These are phyloP conservation scores for Hordeum vulgare DNA, from an alignment of 176 grass and related monocot genomes.

Conservation along the genomic window MorexV3_pseudomolecules_assembly NC_058520.1:462508822-462509321, in stretches of 20 bases:
- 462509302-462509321: slow-evolving; percentile 45
- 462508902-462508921: not conserved
- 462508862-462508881: not conserved
- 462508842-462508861: not conserved
- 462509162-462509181: slow-evolving; percentile 99
- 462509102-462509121: slow-evolving; percentile 99
- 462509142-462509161: slow-evolving; percentile 94
- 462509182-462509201: slow-evolving; percentile 96
- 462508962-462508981: not conserved
- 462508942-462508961: slow-evolving; percentile 4
- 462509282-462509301: slow-evolving; percentile 96
- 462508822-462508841: not conserved
- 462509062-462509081: slow-evolving; percentile 96
- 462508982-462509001: not conserved
- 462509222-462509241: slow-evolving; percentile 99
- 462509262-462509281: slow-evolving; percentile 96
- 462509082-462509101: slow-evolving; percentile 98
- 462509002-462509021: not conserved
- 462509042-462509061: slow-evolving; percentile 71
- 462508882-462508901: not conserved
- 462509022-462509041: not conserved
- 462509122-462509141: slow-evolving; percentile 82
- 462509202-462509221: slow-evolving; percentile 96
- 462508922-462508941: not conserved
- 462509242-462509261: slow-evolving; percentile 87